Conservation (phyloP, 2,329 filamentous ascomycete species). For the Tolypocladium amazonense region DNA sequence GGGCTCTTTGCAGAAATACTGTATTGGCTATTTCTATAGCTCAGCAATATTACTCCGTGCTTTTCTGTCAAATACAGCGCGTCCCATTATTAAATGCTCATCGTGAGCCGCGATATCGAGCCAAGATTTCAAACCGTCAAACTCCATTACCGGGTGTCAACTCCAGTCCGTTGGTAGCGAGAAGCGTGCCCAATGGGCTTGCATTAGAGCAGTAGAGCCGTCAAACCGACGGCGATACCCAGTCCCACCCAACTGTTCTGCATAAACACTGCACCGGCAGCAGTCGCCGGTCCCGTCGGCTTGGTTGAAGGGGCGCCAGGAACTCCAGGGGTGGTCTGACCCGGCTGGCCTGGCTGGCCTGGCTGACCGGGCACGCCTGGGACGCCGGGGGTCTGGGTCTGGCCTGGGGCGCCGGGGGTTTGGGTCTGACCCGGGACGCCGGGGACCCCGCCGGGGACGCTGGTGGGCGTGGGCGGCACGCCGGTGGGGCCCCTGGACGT, state of each 20-base stretch:
- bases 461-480: background rate
- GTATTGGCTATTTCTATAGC: background rate
- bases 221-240: constrained; percentile 4
- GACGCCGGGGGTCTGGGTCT: no score
- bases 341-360: background rate
- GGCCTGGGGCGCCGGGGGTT: no score
- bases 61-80: background rate
- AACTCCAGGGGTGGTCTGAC: background rate
- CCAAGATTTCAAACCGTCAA: background rate
- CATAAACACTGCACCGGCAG: constrained; percentile 1
- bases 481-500: background rate
- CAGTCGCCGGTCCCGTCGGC: background rate
- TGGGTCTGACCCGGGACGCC: background rate
- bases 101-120: background rate
- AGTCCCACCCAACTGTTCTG: constrained; percentile 6
- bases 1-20: background rate
- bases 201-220: constrained; percentile 3
- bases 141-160: background rate
- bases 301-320: background rate
- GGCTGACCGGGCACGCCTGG: no score
- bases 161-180: background rate
- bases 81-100: background rate
- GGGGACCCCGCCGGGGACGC: background rate
- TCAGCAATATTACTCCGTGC: background rate
- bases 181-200: no score